These are phyloP conservation scores for Rachicladosporium sp. DNA, from an alignment of 2,329 filamentous ascomycete species.

Conservation along the genomic window DNA sequence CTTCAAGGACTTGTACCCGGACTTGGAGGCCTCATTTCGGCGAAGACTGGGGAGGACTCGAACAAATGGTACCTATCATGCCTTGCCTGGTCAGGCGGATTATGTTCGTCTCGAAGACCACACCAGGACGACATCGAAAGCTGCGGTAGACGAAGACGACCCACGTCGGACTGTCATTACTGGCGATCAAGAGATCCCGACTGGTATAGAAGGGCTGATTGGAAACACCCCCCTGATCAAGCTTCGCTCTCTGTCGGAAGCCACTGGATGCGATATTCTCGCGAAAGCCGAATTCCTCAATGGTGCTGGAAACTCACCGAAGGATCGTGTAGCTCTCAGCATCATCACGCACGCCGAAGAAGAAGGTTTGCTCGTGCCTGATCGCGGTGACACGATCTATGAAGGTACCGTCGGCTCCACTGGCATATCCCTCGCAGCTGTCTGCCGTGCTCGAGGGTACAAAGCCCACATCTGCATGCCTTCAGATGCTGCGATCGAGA, in stretches of 20 bases:
- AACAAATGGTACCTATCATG: constrained; percentile 14
- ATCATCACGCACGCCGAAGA: constrained; percentile 78
- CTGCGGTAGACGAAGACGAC: constrained; percentile 4
- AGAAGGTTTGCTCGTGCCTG: constrained; percentile 59
- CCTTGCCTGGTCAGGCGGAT: constrained; percentile 15
- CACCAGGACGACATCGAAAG: constrained; percentile 7
- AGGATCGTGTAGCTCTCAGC: constrained; percentile 83
- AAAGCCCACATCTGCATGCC: constrained; percentile 96
- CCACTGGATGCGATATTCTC: constrained; percentile 78
- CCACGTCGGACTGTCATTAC: constrained; percentile 7
- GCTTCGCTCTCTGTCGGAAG: constrained; percentile 73
- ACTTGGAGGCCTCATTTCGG: constrained; percentile 55
- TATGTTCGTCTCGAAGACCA: constrained; percentile 27
- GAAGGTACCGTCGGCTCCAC: constrained; percentile 96
- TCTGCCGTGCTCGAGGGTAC: constrained; percentile 81
- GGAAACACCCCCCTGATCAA: constrained; percentile 83
- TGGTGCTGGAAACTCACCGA: constrained; percentile 83
- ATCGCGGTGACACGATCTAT: constrained; percentile 86
- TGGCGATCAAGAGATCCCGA: constrained; percentile 38
- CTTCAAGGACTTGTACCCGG: constrained; percentile 68
- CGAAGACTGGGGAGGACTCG: constrained; percentile 21
- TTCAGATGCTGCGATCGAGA: constrained; percentile 77
- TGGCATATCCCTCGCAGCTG: constrained; percentile 82
- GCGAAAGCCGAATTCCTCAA: constrained; percentile 95
- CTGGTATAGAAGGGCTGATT: constrained; percentile 83